A percentile compares a stretch with the other conserved stretches of the same genome.
Conservation (phyloP, 441 rosid species). For the Mallotus japonicus region DNA sequence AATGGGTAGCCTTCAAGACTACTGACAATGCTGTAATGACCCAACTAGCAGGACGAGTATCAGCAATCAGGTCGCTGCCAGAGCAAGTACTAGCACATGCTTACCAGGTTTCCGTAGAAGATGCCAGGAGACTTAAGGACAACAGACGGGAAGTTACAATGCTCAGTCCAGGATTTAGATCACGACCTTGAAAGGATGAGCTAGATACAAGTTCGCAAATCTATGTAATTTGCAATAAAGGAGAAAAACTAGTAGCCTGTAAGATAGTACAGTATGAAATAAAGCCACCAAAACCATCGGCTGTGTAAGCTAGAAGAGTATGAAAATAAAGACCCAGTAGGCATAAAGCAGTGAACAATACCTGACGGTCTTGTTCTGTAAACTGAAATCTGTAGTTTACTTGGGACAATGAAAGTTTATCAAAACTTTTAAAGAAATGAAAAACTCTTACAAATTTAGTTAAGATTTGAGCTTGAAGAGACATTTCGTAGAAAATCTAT, state of each 20-base stretch:
- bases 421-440: neutral
- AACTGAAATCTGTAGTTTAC: too few relatives aligned
- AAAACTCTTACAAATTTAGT: too few relatives aligned
- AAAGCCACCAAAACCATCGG: too few relatives aligned
- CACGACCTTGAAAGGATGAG: neutral
- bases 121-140: constrained; percentile 31
- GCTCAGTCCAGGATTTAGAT: constrained; percentile 19
- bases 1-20: constrained; percentile 69
- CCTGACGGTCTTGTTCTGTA: neutral
- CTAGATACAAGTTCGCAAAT: neutral
- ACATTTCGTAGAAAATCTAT: too few relatives aligned
- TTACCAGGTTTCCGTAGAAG: constrained; percentile 51
- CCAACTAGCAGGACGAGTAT: constrained; percentile 52
- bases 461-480: too few relatives aligned
- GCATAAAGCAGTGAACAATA: neutral
- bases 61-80: constrained; percentile 51
- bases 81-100: constrained; percentile 52
- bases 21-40: constrained; percentile 46
- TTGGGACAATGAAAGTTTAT: neutral
- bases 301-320: neutral
- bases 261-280: too few relatives aligned
- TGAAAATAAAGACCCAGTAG: neutral
- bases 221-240: neutral
- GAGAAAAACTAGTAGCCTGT: neutral
- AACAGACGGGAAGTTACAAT: constrained; percentile 22